These are phyloP conservation scores for Rubroboletus pulcherrimus DNA, from an alignment of 768 basidiomycete species.

Conservation along the genomic window DNA sequence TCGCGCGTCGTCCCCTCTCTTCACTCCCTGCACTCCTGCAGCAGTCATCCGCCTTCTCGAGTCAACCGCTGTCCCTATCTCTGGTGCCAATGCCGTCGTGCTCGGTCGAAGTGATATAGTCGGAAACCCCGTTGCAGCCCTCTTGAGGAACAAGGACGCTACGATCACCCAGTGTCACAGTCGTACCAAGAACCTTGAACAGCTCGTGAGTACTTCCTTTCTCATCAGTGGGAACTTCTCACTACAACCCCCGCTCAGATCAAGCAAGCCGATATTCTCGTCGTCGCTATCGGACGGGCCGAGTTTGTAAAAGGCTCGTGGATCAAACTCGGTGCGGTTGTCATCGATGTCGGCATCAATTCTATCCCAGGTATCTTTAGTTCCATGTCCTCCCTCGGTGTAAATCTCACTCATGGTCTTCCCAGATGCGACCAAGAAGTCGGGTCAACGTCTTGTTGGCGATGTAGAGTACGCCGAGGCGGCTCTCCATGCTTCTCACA, in stretches of 20 bases:
- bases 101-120: slow-evolving; percentile 98
- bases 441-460: slow-evolving; percentile 92
- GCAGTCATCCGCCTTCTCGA: slow-evolving; percentile 90
- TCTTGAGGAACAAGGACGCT: slow-evolving; percentile 86
- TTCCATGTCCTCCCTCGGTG: neutral
- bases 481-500: slow-evolving; percentile 74
- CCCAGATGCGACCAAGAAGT: slow-evolving; percentile 84
- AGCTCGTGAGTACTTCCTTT: slow-evolving; percentile 52
- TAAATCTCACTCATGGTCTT: neutral
- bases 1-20: slow-evolving; percentile 83
- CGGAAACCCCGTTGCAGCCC: slow-evolving; percentile 88
- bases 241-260: slow-evolving; percentile 45
- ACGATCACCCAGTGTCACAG: slow-evolving; percentile 99
- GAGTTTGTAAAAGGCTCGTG: slow-evolving; percentile 90
- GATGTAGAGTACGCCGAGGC: slow-evolving; percentile 88
- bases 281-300: slow-evolving; percentile 95
- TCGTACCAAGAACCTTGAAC: slow-evolving; percentile 74
- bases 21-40: slow-evolving; percentile 92
- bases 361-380: slow-evolving; percentile 71
- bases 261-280: slow-evolving; percentile 82
- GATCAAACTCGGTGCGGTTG: slow-evolving; percentile 92
- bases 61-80: slow-evolving; percentile 71
- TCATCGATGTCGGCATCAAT: slow-evolving; percentile 98
- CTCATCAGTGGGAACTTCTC: slow-evolving; percentile 7
- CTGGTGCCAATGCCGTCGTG: slow-evolving; percentile 83